Conservation (phyloP, 2,329 filamentous ascomycete genomes). For the Trichocomaceae sp. region DNA sequence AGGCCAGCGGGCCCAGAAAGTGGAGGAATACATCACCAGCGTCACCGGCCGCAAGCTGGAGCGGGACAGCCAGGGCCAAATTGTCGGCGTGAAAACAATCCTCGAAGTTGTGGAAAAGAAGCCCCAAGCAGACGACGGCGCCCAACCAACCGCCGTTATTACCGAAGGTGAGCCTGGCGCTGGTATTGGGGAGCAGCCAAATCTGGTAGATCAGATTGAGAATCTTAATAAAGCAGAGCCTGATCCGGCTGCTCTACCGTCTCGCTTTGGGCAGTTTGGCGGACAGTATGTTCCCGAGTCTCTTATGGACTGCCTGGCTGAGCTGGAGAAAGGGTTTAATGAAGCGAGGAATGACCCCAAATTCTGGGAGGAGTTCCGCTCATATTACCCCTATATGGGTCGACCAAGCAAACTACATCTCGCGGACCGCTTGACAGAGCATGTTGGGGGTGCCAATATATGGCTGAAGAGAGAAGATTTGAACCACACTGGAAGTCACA, state of each 20-base stretch:
- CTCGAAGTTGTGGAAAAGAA: slow-evolving; percentile 60
- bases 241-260: slow-evolving; percentile 57
- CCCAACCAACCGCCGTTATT: slow-evolving; percentile 57
- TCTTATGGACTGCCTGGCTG: slow-evolving; percentile 88
- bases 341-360: slow-evolving; percentile 75
- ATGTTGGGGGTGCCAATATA: slow-evolving; percentile 88
- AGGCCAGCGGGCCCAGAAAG: slow-evolving; percentile 62
- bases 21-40: slow-evolving; percentile 79
- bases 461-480: slow-evolving; percentile 97
- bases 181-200: slow-evolving; percentile 33
- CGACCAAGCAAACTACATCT: slow-evolving; percentile 86
- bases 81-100: slow-evolving; percentile 62
- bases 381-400: slow-evolving; percentile 96
- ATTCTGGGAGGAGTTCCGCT: slow-evolving; percentile 96
- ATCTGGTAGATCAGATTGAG: slow-evolving; percentile 76
- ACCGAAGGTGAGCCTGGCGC: slow-evolving; percentile 49
- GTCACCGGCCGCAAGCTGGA: slow-evolving; percentile 54
- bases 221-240: slow-evolving; percentile 62
- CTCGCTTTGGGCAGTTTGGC: slow-evolving; percentile 90
- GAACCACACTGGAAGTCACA: slow-evolving; percentile 96
- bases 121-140: slow-evolving; percentile 44
- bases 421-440: slow-evolving; percentile 78
- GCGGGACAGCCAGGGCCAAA: slow-evolving; percentile 37
- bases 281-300: slow-evolving; percentile 97
- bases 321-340: slow-evolving; percentile 88